Conservation (phyloP, 2,329 filamentous ascomycete genomes). For the Aspergillus nomiae region DNA sequence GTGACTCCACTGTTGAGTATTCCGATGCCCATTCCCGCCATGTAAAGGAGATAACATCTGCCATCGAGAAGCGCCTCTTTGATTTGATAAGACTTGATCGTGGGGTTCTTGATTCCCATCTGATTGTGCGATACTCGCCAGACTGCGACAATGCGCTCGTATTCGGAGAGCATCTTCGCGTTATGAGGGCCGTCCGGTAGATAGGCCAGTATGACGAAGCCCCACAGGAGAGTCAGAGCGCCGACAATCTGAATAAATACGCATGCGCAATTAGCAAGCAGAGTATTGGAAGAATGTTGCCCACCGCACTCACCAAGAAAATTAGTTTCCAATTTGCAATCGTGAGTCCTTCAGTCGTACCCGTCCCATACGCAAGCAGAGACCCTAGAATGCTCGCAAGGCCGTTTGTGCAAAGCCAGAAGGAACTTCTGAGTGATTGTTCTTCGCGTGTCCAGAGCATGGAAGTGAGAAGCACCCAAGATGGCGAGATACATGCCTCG, state of each 20-base stretch:
- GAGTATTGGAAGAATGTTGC: neutral
- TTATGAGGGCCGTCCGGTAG: neutral
- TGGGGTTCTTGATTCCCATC: conserved; percentile 35
- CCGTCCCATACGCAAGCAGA: conserved; percentile 26
- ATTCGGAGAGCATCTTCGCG: neutral
- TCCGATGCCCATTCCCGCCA: conserved; percentile 43
- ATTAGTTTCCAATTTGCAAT: conserved; percentile 22
- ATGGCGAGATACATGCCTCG: conserved; percentile 22
- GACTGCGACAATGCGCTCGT: neutral
- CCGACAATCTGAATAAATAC: neutral
- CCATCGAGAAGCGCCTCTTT: conserved; percentile 40
- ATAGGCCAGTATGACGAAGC: neutral
- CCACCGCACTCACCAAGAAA: neutral
- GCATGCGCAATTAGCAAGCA: neutral
- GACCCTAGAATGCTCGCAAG: conserved; percentile 27
- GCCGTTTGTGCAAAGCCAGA: conserved; percentile 29
- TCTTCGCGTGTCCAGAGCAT: conserved; percentile 30
- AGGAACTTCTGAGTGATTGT: conserved; percentile 26
- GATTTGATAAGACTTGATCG: conserved; percentile 29
- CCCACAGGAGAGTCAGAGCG: neutral
- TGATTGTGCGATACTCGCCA: conserved; percentile 2
- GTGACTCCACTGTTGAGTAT: conserved; percentile 48
- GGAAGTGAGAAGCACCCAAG: conserved; percentile 26
- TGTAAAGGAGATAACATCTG: conserved; percentile 33
- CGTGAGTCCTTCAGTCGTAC: conserved; percentile 27